Conservation (phyloP, 2,329 filamentous ascomycete genomes). For the Sclerotinia subarctica region DNA sequence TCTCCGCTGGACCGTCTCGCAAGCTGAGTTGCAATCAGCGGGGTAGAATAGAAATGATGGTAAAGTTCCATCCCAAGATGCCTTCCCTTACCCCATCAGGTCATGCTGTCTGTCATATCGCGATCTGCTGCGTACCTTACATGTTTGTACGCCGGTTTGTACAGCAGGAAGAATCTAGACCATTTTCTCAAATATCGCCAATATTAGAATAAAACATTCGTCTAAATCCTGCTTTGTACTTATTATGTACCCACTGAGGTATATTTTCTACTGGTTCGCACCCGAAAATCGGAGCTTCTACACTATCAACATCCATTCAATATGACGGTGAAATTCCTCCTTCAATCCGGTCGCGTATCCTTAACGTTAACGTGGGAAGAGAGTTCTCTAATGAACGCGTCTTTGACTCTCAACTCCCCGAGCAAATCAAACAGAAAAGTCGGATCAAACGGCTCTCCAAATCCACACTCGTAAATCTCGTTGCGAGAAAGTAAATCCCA, state of each 20-base stretch:
- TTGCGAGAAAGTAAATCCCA: not conserved
- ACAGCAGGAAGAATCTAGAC: not conserved
- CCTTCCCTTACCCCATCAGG: not conserved
- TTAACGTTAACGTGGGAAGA: not conserved
- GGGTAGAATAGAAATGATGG: not conserved
- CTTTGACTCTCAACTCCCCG: not conserved
- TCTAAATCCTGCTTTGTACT: not conserved
- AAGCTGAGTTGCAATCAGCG: not conserved
- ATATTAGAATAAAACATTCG: not conserved
- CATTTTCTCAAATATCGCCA: not conserved
- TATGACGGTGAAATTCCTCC: not conserved
- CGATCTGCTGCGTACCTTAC: not conserved
- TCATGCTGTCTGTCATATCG: not conserved
- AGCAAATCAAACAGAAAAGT: not conserved
- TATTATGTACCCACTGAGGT: constrained; percentile 6
- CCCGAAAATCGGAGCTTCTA: not conserved
- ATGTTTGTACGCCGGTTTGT: not conserved
- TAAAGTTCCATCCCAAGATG: not conserved
- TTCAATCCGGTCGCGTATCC: not conserved
- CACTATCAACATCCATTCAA: not conserved
- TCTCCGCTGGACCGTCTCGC: not conserved
- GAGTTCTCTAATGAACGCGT: constrained; percentile 4
- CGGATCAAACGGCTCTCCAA: constrained; percentile 6
- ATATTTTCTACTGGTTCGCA: constrained; percentile 14
- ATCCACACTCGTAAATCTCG: constrained; percentile 5